Evolutionary conservation across 78 protist genomes (phyloP), one percentile per base, ranked within the genome.

Genomic region (Dictyostelium brefeldianum): DNA sequence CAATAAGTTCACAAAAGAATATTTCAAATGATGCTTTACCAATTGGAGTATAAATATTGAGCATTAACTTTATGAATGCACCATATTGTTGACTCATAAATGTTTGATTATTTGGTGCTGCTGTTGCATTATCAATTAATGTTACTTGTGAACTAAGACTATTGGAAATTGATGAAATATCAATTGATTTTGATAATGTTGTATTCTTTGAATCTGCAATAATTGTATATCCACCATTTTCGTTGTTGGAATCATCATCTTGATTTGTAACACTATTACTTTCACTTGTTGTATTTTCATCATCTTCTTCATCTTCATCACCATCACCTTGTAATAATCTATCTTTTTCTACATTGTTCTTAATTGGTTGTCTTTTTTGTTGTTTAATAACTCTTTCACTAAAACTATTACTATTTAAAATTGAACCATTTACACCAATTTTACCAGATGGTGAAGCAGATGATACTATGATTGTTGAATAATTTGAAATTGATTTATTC

Each of bases 1-100:
- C 80, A 53, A 71, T 46, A 9, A 36, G 48, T 22, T 27, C 41
- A 56, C 91, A 83, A 71, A 83, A 83, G 91, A 83, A 71, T 1
- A 83, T 29, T 31, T 75, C 62, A 18, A 83, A 83, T 7, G 75
- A 64, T n/a, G 91, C 65, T 22, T 75, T 83, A 36, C 69, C 46
- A 69, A 83, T 67, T 29, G 91, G 91, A 7, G 91, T 69, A 62
- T 83, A 83, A 25, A 83, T 54, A n/a, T 43, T 73, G 22, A 83
- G 50, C 27, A 69, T 17, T 17, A 83, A n/a, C 78, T 71, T 83
- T 27, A 83, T 51, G 8, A 83, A 41, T 53, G 81, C 80, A 71
- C 91, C 78, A 15, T 47, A 56, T 47, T 84, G 91, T 71, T 56
- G 56, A 59, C 70, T 74, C 2, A 75, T 27, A 57, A 83, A 83